phyloP scores from a whole-genome alignment of 495 filamentous ascomycete species.

The Corynascus novoguineensis region DNA sequence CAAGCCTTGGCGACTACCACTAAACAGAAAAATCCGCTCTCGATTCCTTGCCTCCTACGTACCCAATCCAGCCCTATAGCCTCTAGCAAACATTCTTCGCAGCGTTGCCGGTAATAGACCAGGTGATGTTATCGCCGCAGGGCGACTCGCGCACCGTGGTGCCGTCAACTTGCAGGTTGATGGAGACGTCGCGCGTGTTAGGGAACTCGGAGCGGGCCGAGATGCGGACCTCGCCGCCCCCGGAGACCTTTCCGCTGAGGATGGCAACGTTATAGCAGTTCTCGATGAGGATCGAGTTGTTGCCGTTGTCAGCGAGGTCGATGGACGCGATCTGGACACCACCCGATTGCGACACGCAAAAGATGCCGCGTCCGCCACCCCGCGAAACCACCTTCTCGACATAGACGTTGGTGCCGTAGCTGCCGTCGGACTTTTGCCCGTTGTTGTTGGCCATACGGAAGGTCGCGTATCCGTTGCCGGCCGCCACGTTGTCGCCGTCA shows the following conservation, averaged over 20 bases:
- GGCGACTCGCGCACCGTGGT: slow-evolving; percentile 41
- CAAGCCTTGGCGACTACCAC: no score
- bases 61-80: no score
- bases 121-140: slow-evolving; percentile 40
- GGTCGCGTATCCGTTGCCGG: slow-evolving; percentile 43
- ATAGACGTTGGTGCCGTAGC: slow-evolving; percentile 40
- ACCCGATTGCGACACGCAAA: slow-evolving; percentile 45
- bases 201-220: slow-evolving; percentile 40
- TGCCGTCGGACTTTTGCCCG: slow-evolving; percentile 33
- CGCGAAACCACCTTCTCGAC: slow-evolving; percentile 42
- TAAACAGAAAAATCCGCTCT: no score
- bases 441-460: slow-evolving; percentile 44
- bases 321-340: slow-evolving; percentile 34
- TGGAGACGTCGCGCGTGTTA: slow-evolving; percentile 37
- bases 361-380: slow-evolving; percentile 43
- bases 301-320: slow-evolving; percentile 41
- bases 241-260: slow-evolving; percentile 37
- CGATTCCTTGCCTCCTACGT: neutral
- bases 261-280: slow-evolving; percentile 45
- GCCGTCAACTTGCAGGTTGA: slow-evolving; percentile 36
- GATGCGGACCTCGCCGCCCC: slow-evolving; percentile 43
- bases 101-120: slow-evolving; percentile 35
- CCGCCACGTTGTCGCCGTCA: slow-evolving; percentile 41
- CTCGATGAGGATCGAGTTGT: slow-evolving; percentile 46
- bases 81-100: slow-evolving; percentile 32